A percentile compares a stretch with the other conserved stretches of the same genome.
Conservation (phyloP, 495 filamentous ascomycete species). For the Lasiosphaeria hispida region DNA sequence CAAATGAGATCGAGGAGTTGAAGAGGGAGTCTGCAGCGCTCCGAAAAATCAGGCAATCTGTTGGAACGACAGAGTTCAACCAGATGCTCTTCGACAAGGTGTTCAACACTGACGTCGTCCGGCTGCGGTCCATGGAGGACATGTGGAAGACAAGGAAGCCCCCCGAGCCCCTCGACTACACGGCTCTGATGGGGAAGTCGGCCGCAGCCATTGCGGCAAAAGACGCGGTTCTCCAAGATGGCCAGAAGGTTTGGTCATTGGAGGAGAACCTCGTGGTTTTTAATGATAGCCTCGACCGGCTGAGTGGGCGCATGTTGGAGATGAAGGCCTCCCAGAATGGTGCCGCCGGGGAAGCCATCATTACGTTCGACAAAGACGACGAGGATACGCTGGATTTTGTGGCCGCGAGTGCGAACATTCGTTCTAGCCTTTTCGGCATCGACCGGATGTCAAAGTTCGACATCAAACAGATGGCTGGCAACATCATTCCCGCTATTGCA, state of each 20-base stretch:
- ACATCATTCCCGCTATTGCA: conserved; percentile 97
- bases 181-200: conserved; percentile 40
- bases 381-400: conserved; percentile 95
- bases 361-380: conserved; percentile 97
- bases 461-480: conserved; percentile 98
- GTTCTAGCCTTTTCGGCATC: conserved; percentile 82
- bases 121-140: conserved; percentile 83
- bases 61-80: conserved; percentile 77
- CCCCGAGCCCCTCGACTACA: conserved; percentile 70
- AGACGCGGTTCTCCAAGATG: conserved; percentile 56
- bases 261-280: conserved; percentile 86
- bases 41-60: conserved; percentile 75
- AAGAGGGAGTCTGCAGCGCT: conserved; percentile 78
- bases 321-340: conserved; percentile 50
- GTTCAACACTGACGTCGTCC: conserved; percentile 79
- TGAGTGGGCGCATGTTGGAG: conserved; percentile 69
- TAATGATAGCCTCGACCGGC: conserved; percentile 71
- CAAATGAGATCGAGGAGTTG: conserved; percentile 82
- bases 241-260: conserved; percentile 75
- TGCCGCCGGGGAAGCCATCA: conserved; percentile 55
- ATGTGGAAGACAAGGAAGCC: conserved; percentile 89
- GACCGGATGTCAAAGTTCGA: conserved; percentile 89
- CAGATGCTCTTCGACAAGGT: conserved; percentile 89
- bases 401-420: conserved; percentile 80
- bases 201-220: conserved; percentile 51